phyloP scores from a whole-genome alignment of 202 grass and related monocot genomes.

The Cymbopogon flexuosus region DNA sequence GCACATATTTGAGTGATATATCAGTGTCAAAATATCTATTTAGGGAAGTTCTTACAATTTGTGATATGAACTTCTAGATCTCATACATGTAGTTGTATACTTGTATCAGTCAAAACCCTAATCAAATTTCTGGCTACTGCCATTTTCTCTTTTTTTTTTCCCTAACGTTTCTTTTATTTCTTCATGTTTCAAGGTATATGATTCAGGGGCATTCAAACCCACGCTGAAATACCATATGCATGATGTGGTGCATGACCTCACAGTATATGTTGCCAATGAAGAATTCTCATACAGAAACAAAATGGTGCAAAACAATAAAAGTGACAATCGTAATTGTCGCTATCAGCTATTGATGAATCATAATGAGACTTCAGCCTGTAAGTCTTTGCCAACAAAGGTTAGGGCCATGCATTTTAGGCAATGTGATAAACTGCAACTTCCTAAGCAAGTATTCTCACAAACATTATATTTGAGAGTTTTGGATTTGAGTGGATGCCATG shows the following conservation, averaged over 20 bases:
- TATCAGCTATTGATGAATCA: not conserved
- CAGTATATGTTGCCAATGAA: not conserved
- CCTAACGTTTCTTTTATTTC: no score
- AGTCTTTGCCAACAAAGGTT: not conserved
- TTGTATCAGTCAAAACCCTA: no score
- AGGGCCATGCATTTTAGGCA: conserved; percentile 18
- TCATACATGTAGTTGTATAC: no score
- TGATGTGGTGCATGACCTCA: conserved; percentile 30
- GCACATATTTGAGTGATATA: no score
- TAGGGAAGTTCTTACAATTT: no score
- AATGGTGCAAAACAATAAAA: no score
- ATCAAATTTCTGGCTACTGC: no score
- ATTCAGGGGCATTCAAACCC: not conserved
- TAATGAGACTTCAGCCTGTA: not conserved
- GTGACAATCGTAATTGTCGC: not conserved
- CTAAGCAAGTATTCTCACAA: not conserved
- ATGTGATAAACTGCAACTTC: not conserved
- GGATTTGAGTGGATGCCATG: not conserved
- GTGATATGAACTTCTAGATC: no score
- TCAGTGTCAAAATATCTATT: no score
- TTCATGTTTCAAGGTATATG: not conserved
- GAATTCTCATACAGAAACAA: conserved; percentile 9
- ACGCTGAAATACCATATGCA: not conserved
- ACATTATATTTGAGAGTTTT: not conserved
- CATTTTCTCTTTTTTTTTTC: no score